Percentiles rank a stretch among this genome's conserved stretches.
These are phyloP conservation scores for Tilletia indica DNA, from an alignment of 1,284 basidiomycete species.

Conservation along the genomic window DNA sequence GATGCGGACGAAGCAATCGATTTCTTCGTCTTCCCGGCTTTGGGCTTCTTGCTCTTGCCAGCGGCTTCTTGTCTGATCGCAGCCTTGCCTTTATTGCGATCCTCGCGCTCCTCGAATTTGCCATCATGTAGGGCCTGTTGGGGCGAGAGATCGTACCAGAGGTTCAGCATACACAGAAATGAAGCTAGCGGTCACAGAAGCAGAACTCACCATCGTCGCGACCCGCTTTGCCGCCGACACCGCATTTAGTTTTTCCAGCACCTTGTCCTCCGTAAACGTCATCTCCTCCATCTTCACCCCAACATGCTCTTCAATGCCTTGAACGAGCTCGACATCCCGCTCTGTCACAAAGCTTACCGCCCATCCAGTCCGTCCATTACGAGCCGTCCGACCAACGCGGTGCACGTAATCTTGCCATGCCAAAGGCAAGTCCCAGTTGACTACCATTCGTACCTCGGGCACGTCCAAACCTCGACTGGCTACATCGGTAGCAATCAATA, in stretches of 20 bases:
- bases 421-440: constrained; percentile 92
- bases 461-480: constrained; percentile 55
- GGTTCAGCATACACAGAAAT: background rate
- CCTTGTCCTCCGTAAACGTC: constrained; percentile 68
- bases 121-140: constrained; percentile 69
- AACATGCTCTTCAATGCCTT: constrained; percentile 81
- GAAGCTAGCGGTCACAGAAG: too few relatives aligned
- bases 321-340: constrained; percentile 78
- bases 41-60: background rate
- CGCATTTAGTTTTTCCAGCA: constrained; percentile 79
- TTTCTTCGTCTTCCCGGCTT: background rate
- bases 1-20: background rate
- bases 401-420: constrained; percentile 65
- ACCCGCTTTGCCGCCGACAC: constrained; percentile 89
- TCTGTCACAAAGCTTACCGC: constrained; percentile 94
- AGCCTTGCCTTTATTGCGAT: constrained; percentile 70
- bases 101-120: constrained; percentile 82
- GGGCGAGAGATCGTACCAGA: background rate
- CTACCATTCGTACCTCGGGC: constrained; percentile 77
- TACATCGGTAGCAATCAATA: constrained; percentile 54
- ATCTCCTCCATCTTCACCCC: constrained; percentile 60
- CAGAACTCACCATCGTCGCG: constrained; percentile 75
- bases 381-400: constrained; percentile 76
- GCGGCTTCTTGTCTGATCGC: constrained; percentile 17
- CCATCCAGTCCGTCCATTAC: constrained; percentile 83